Conservation (phyloP, 1,284 basidiomycete genomes). For the Hortiboletus rubellus region DNA sequence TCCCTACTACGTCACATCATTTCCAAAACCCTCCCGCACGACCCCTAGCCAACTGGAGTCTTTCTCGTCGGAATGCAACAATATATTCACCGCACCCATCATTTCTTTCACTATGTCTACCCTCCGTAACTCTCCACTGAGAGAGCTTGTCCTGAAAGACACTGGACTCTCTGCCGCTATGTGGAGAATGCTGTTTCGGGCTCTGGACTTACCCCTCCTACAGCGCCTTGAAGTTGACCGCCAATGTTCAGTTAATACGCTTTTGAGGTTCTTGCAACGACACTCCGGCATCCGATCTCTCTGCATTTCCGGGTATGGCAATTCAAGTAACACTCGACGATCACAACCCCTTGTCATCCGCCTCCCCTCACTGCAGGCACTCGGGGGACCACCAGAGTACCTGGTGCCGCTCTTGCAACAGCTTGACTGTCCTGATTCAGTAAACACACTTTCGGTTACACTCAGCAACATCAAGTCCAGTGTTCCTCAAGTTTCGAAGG, state of each 20-base stretch:
- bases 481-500: not conserved
- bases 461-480: too few species aligned
- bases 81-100: too few species aligned
- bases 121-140: not conserved
- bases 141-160: not conserved
- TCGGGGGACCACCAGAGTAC: not conserved
- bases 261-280: not conserved
- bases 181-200: not conserved
- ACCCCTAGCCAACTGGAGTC: too few species aligned
- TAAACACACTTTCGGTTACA: too few species aligned
- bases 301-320: not conserved
- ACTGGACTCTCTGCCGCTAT: not conserved
- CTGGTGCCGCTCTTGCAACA: not conserved
- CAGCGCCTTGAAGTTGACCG: not conserved
- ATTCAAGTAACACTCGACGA: too few species aligned
- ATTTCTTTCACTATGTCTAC: not conserved
- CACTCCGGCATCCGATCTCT: not conserved
- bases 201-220: not conserved
- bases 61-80: too few species aligned
- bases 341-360: too few species aligned
- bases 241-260: not conserved
- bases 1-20: too few species aligned
- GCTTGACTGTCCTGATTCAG: not conserved
- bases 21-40: too few species aligned
- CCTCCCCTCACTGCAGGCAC: not conserved